phyloP scores from a whole-genome alignment of 768 basidiomycete species.

The Aureoboletus auriporus region DNA sequence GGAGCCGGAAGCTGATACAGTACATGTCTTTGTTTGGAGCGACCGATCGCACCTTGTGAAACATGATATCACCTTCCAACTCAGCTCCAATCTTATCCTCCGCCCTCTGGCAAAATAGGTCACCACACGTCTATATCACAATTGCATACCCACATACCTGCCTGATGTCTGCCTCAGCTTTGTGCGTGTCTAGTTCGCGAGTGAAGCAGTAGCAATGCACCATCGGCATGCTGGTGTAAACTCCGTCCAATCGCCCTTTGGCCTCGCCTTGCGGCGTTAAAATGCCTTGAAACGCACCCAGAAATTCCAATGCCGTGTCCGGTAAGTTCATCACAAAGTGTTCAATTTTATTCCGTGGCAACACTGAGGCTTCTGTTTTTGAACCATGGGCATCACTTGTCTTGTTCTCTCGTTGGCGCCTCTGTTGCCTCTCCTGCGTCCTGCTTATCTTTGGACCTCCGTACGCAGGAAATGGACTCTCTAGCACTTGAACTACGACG shows the following conservation, averaged over 20 bases:
- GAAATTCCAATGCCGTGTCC: slow-evolving; percentile 83
- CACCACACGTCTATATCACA: slow-evolving; percentile 2
- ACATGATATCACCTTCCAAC: slow-evolving; percentile 44
- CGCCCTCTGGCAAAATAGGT: slow-evolving; percentile 54
- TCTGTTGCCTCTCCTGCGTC: slow-evolving; percentile 42
- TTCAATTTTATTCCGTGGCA: slow-evolving; percentile 53
- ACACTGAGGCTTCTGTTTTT: slow-evolving; percentile 12
- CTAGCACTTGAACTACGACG: slow-evolving; percentile 48
- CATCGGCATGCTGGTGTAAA: slow-evolving; percentile 65
- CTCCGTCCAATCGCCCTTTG: slow-evolving; percentile 43
- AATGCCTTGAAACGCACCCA: slow-evolving; percentile 83
- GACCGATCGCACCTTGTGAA: slow-evolving; percentile 86
- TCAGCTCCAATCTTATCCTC: slow-evolving; percentile 57
- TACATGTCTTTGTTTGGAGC: slow-evolving; percentile 99
- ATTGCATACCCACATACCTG: slow-evolving; percentile 48
- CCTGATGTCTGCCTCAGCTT: slow-evolving; percentile 74
- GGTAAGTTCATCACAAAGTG: slow-evolving; percentile 99
- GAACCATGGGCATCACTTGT: neutral
- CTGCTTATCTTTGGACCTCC: slow-evolving; percentile 37
- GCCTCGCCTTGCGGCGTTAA: slow-evolving; percentile 38
- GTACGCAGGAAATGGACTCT: slow-evolving; percentile 64
- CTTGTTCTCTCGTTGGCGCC: slow-evolving; percentile 33
- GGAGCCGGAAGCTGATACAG: slow-evolving; percentile 84
- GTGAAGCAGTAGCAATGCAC: slow-evolving; percentile 98
- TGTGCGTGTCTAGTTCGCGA: slow-evolving; percentile 64